These are phyloP conservation scores for Ceratobasidium sp. DNA, from an alignment of 1,284 basidiomycete species.

Conservation along the genomic window DNA sequence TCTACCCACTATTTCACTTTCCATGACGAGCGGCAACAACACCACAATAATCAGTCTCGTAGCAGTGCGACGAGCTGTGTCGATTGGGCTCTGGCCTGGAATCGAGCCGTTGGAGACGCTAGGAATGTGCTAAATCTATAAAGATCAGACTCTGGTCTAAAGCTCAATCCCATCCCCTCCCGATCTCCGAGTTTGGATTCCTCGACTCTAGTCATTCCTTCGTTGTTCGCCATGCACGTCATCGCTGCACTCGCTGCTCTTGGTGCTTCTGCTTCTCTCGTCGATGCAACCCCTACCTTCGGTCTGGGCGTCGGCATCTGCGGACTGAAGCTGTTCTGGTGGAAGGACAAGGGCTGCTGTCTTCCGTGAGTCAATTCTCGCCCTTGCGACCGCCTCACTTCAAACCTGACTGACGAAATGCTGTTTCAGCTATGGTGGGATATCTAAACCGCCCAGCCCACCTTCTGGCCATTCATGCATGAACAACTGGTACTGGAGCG, in stretches of 20 bases:
- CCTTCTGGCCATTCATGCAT: constrained; percentile 11
- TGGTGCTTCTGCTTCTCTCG: neutral
- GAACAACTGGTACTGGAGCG: constrained; percentile 22
- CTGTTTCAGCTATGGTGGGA: neutral
- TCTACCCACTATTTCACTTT: too few relatives aligned
- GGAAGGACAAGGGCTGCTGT: constrained; percentile 33
- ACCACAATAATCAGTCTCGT: neutral
- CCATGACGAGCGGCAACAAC: neutral
- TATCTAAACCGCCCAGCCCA: constrained; percentile 1
- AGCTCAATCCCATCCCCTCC: constrained; percentile 9
- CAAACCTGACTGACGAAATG: neutral
- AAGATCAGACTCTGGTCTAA: neutral
- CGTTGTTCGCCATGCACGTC: constrained; percentile 5
- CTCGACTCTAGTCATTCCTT: neutral
- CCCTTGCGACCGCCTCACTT: neutral
- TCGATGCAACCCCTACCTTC: constrained; percentile 12
- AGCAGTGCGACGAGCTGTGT: too few relatives aligned
- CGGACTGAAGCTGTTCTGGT: constrained; percentile 14
- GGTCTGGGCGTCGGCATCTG: neutral
- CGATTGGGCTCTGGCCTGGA: neutral
- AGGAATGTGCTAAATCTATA: neutral
- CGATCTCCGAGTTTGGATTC: constrained; percentile 28
- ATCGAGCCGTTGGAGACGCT: too few relatives aligned
- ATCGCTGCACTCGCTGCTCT: constrained; percentile 4
- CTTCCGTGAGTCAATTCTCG: constrained; percentile 12